phyloP scores from a whole-genome alignment of 2,329 filamentous ascomycete genomes.

The Microthyrium microscopicum region DNA sequence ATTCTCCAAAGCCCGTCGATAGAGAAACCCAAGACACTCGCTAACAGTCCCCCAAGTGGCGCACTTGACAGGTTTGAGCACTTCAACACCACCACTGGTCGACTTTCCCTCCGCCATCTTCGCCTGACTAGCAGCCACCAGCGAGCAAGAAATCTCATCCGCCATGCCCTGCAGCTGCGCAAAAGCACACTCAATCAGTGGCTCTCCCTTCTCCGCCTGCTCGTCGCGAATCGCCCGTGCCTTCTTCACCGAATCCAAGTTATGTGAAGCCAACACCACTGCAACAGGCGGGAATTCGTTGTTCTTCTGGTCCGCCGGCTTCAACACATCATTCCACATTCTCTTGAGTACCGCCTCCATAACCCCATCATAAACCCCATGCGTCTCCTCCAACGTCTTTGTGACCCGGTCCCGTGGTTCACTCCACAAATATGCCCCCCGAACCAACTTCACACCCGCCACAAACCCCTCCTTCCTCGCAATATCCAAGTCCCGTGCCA shows the following conservation, averaged over 20 bases:
- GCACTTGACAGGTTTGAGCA: slow-evolving; percentile 34
- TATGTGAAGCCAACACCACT: slow-evolving; percentile 71
- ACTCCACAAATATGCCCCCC: slow-evolving; percentile 37
- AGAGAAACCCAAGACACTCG: slow-evolving; percentile 67
- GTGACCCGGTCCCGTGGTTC: slow-evolving; percentile 36
- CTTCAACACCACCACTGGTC: slow-evolving; percentile 18
- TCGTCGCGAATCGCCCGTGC: slow-evolving; percentile 33
- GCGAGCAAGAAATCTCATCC: slow-evolving; percentile 59
- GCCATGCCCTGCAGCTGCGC: slow-evolving; percentile 92
- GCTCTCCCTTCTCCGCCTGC: slow-evolving; percentile 23
- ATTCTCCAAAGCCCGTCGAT: slow-evolving; percentile 42
- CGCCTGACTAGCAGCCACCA: slow-evolving; percentile 29
- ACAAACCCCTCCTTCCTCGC: slow-evolving; percentile 33
- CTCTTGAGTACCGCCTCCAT: slow-evolving; percentile 49
- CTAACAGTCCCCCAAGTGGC: slow-evolving; percentile 39
- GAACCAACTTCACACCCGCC: slow-evolving; percentile 39
- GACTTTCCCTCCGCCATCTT: slow-evolving; percentile 20
- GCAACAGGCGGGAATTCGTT: slow-evolving; percentile 27
- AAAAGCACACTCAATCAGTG: slow-evolving; percentile 38
- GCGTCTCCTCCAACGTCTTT: slow-evolving; percentile 36
- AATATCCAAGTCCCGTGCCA: slow-evolving; percentile 28
- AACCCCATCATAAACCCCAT: slow-evolving; percentile 53
- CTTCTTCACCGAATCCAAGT: slow-evolving; percentile 48
- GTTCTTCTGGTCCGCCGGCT: slow-evolving; percentile 17
- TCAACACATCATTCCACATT: slow-evolving; percentile 40